Evolutionary conservation across 176 grass and related monocot species (phyloP).

Genomic region (Lolium perenne): DNA sequence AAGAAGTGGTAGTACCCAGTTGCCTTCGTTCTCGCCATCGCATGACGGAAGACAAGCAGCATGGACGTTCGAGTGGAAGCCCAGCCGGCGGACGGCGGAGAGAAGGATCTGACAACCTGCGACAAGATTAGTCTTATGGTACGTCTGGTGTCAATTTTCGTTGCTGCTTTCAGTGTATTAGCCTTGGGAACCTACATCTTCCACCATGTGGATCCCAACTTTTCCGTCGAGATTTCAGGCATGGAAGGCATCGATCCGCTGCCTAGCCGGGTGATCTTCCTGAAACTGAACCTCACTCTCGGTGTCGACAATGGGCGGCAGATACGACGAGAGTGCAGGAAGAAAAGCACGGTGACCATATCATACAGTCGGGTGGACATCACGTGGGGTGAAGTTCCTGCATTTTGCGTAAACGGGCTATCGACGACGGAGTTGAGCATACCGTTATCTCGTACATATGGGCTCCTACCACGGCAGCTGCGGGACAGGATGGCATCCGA

Average conservation of each 20-base stretch:
- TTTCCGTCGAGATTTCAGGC: background rate
- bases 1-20: background rate
- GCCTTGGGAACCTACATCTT: background rate
- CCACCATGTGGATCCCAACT: background rate
- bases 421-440: background rate
- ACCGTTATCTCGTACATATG: background rate
- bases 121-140: background rate
- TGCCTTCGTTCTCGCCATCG: background rate
- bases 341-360: conserved; percentile 7
- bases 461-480: background rate
- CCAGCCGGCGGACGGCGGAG: background rate
- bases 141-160: background rate
- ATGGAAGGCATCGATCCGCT: background rate
- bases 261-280: background rate
- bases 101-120: background rate
- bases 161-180: background rate
- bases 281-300: background rate
- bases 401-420: background rate
- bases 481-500: background rate
- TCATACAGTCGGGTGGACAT: background rate
- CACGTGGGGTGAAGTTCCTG: background rate
- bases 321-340: background rate
- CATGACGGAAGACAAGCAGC: background rate
- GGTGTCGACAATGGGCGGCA: background rate
- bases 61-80: background rate